Evolutionary conservation across 2,329 filamentous ascomycete genomes (phyloP), one percentile per base, ranked within the genome.

Genomic region (Hymenoscyphus repandus): DNA sequence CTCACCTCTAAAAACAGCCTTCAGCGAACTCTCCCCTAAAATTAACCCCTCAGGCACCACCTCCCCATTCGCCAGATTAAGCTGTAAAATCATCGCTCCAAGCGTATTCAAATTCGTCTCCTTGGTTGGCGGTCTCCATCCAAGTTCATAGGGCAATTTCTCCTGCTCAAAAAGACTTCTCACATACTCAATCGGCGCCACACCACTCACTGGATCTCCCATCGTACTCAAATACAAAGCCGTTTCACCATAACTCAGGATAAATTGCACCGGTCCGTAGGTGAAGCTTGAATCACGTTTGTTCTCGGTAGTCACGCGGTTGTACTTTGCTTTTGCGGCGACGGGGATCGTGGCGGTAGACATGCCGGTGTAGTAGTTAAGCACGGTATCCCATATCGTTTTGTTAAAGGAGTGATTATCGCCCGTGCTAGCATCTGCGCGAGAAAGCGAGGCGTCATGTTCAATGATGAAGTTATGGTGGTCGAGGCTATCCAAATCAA

Each of bases 401-500:
- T 45, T 20, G 34, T 48, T 48, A 32, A 54, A 54, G 13, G 20
- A 27, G 20, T 53, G 31, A 27, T 53, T 53, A 15, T 50, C 32
- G 12, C 47, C 47, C 15, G 43, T 39, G 15, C 30, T 43, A 10
- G 27, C 20, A 27, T 53, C 51, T 9, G 42, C 51, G 17, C 51
- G 41, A 9, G 46, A 47, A 1, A 53, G 37, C 2, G 36, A 43
- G n/a, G 47, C 51, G 37, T 53, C 51, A 18, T 53, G 42, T 18
- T 50, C 51, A 22, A 53, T 53, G 11, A 46, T 27, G 27, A 53
- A 37, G 17, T 53, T 32, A 22, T 50, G 42, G 34, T 45, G 41
- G 17, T 49, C 47, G n/a, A 53, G 31, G n/a, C 43, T 18, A 39
- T 53, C 38, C 9, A 65, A 55, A 30, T 62, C 46, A 47, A 66